A percentile compares a stretch with the other conserved stretches of the same genome.
phyloP scores from a whole-genome alignment of 2,329 filamentous ascomycete species.

The Zalaria obscura region DNA sequence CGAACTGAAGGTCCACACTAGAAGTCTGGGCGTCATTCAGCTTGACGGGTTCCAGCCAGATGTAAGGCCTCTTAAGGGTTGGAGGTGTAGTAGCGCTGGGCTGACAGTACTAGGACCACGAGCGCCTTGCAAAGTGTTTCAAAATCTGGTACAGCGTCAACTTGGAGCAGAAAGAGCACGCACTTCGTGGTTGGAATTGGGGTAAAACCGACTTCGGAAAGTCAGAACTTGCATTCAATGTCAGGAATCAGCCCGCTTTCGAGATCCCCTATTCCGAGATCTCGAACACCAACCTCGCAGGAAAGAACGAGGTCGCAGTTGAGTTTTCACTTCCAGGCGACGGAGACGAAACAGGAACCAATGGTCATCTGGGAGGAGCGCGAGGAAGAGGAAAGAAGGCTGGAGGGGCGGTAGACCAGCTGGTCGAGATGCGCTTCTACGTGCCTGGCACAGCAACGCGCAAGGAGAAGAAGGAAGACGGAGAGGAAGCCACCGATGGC shows the following conservation, averaged over 20 bases:
- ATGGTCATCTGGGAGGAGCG: conserved; percentile 60
- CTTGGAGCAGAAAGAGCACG: conserved; percentile 85
- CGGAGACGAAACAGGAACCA: conserved; percentile 56
- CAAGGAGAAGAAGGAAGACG: conserved; percentile 56
- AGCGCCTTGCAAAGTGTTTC: conserved; percentile 82
- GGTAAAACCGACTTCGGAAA: conserved; percentile 96
- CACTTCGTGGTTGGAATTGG: conserved; percentile 97
- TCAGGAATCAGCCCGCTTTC: conserved; percentile 91
- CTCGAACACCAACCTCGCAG: conserved; percentile 91
- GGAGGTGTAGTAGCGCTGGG: neutral
- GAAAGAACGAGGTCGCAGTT: conserved; percentile 93
- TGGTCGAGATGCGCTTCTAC: conserved; percentile 98
- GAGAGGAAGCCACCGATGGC: conserved; percentile 47
- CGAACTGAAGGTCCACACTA: conserved; percentile 81
- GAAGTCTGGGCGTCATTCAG: conserved; percentile 75
- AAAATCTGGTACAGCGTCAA: conserved; percentile 96
- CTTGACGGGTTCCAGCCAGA: conserved; percentile 91
- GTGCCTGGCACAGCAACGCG: conserved; percentile 78
- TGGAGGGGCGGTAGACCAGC: conserved; percentile 75
- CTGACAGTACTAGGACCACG: conserved; percentile 52
- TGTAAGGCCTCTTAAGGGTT: conserved; percentile 23
- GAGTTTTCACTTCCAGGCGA: conserved; percentile 73
- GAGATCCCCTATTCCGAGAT: conserved; percentile 96
- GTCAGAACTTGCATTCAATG: conserved; percentile 88
- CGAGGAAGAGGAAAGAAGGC: conserved; percentile 74